A percentile compares a stretch with the other conserved stretches of the same genome.
phyloP scores from a whole-genome alignment of 805 yeast genomes.

The Saccharomycopsis sp. region DNA sequence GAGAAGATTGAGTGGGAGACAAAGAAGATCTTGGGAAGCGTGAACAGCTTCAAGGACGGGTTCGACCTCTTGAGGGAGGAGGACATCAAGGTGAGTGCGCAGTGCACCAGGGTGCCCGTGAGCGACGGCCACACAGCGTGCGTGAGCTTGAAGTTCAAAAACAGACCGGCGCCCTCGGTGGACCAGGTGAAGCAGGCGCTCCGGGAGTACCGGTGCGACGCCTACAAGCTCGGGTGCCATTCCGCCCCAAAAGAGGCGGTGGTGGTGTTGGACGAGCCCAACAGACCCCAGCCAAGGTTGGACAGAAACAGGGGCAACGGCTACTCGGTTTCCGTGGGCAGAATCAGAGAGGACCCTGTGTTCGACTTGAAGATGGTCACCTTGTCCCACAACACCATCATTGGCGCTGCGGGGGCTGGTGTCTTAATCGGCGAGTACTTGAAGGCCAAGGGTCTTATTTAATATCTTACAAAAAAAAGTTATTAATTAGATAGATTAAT shows the following conservation, averaged over 20 bases:
- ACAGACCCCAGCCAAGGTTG: conserved; percentile 96
- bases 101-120: conserved; percentile 94
- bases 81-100: conserved; percentile 84
- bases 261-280: conserved; percentile 81
- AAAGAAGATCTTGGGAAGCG: conserved; percentile 75
- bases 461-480: conserved; percentile 22
- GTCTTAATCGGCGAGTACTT: conserved; percentile 88
- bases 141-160: conserved; percentile 74
- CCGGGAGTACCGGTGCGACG: conserved; percentile 73
- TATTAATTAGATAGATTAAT: too few species aligned
- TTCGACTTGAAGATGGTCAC: conserved; percentile 94
- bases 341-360: conserved; percentile 88
- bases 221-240: conserved; percentile 66
- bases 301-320: conserved; percentile 95
- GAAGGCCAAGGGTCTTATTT: conserved; percentile 65
- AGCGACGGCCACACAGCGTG: conserved; percentile 98
- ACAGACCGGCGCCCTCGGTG: conserved; percentile 75
- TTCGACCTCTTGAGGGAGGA: conserved; percentile 53
- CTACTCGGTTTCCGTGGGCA: conserved; percentile 89
- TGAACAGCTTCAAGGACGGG: conserved; percentile 42
- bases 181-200: conserved; percentile 68
- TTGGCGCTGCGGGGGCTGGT: conserved; percentile 99
- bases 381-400: conserved; percentile 92
- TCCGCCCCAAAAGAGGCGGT: conserved; percentile 92
- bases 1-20: conserved; percentile 99